Percentiles rank a stretch among this genome's conserved stretches.
Conservation (phyloP, 2,329 filamentous ascomycete genomes). For the Emergomyces pasteurianus region DNA sequence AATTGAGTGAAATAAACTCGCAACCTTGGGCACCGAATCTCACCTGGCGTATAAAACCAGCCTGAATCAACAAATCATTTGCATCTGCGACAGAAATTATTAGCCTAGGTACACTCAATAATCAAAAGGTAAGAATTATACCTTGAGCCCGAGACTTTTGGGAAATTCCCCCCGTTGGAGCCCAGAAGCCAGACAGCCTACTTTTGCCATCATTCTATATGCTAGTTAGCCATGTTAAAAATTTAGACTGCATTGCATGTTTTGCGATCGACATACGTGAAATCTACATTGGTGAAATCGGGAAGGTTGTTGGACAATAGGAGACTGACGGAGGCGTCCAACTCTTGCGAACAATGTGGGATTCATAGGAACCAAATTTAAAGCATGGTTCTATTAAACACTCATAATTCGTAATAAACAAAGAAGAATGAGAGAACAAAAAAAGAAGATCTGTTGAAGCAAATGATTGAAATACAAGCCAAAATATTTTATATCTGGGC, state of each 20-base stretch:
- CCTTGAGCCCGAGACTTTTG: conserved; percentile 37
- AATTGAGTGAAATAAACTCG: not conserved
- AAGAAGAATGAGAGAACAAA: not conserved
- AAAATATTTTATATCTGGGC: not conserved
- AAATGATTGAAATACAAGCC: not conserved
- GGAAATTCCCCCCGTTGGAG: conserved; percentile 59
- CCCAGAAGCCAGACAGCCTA: conserved; percentile 65
- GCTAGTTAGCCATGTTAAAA: not conserved
- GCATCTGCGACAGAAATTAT: conserved; percentile 37
- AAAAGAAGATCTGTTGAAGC: not conserved
- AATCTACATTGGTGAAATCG: conserved; percentile 15
- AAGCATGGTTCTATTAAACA: not conserved
- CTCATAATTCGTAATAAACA: not conserved
- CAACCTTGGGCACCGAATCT: conserved; percentile 12
- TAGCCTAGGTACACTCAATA: not conserved
- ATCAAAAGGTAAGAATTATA: conserved; percentile 7
- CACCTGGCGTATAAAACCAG: conserved; percentile 63
- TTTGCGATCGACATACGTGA: conserved; percentile 24
- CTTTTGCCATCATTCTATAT: conserved; percentile 43
- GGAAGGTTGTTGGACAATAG: not conserved
- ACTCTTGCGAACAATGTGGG: not conserved
- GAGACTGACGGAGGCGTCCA: not conserved
- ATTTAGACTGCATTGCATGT: not conserved
- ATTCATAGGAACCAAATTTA: not conserved
- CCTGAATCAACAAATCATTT: conserved; percentile 55